These are phyloP conservation scores for Sarocladium brachiariae DNA, from an alignment of 2,329 filamentous ascomycete genomes.

Conservation along the genomic window DNA sequence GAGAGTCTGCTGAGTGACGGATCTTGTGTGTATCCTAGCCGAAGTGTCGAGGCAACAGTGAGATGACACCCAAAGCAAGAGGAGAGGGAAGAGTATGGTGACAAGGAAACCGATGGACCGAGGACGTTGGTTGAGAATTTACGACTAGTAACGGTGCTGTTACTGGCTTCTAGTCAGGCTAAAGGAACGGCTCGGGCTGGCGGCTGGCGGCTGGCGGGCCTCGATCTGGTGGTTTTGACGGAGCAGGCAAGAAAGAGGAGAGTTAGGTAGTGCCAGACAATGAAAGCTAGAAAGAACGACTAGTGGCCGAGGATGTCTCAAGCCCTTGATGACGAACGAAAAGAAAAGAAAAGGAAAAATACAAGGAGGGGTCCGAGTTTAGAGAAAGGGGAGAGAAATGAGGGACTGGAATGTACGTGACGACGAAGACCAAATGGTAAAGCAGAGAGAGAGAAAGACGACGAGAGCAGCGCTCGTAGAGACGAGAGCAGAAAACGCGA, in stretches of 20 bases:
- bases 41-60: no score
- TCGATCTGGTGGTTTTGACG: not conserved
- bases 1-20: not conserved
- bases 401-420: slow-evolving; percentile 6
- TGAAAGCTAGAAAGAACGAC: not conserved
- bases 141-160: not conserved
- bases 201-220: no score
- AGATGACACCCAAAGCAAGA: no score
- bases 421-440: not conserved
- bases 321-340: not conserved
- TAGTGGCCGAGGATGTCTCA: not conserved
- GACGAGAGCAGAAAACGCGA: not conserved
- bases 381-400: not conserved
- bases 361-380: not conserved
- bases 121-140: not conserved
- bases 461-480: no score
- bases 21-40: not conserved
- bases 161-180: not conserved
- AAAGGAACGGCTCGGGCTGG: not conserved
- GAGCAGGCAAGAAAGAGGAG: not conserved
- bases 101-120: not conserved
- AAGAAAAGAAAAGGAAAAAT: not conserved
- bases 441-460: not conserved
- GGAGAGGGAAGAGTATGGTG: not conserved
- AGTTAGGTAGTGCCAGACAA: not conserved